Evolutionary conservation across 2,329 filamentous ascomycete genomes (phyloP).

Genomic region (Gnomoniopsis sp.): DNA sequence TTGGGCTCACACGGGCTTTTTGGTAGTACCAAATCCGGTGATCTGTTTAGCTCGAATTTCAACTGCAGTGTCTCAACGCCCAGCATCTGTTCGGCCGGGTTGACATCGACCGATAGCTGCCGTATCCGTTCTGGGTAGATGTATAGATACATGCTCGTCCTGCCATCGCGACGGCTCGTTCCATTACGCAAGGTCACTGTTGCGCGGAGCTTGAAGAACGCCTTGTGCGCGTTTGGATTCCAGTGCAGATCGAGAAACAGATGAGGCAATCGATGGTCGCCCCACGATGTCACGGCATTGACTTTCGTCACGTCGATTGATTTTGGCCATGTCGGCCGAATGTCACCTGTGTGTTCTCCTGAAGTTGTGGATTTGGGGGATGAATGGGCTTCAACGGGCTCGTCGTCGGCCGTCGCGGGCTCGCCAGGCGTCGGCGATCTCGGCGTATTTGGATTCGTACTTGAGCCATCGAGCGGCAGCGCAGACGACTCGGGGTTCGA

Average conservation of each 20-base stretch:
- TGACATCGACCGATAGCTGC: background rate
- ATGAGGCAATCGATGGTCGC: background rate
- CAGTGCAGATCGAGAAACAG: conserved; percentile 12
- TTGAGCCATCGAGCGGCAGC: background rate
- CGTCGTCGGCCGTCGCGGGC: background rate
- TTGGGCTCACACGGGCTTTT: background rate
- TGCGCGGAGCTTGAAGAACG: conserved; percentile 6
- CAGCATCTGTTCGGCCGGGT: conserved; percentile 1
- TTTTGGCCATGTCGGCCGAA: conserved; percentile 10
- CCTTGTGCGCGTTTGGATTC: conserved; percentile 5
- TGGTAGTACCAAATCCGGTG: conserved; percentile 4
- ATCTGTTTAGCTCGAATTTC: background rate
- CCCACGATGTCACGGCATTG: conserved; percentile 6
- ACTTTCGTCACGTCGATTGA: conserved; percentile 5
- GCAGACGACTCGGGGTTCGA: background rate
- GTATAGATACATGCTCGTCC: conserved; percentile 5
- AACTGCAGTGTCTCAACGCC: conserved; percentile 4
- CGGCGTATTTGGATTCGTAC: conserved; percentile 11
- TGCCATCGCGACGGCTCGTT: background rate
- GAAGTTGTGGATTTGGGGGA: background rate
- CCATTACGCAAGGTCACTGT: background rate
- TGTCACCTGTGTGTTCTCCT: background rate
- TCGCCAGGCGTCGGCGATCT: background rate
- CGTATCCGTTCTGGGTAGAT: conserved; percentile 11
- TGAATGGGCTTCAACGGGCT: background rate